phyloP scores from a whole-genome alignment of 2,329 filamentous ascomycete species.

The Colletotrichum theobromicola region DNA sequence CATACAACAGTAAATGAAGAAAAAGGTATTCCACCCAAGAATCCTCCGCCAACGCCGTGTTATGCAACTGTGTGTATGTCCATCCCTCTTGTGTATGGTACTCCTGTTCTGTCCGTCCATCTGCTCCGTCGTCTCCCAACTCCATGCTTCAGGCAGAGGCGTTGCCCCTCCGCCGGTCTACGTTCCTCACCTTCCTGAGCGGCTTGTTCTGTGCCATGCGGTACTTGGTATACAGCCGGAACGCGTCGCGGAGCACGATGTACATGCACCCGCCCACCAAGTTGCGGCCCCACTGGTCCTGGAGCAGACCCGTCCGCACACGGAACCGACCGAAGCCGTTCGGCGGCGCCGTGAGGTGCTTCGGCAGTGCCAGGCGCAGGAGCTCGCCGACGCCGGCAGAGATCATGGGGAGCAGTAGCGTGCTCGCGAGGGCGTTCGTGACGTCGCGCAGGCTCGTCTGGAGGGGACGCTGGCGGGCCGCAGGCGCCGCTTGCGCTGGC shows the following conservation, averaged over 20 bases:
- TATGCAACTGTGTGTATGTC: background rate
- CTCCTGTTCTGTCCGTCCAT: background rate
- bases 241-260: slow-evolving; percentile 77
- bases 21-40: background rate
- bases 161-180: slow-evolving; percentile 49
- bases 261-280: slow-evolving; percentile 88
- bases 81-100: background rate
- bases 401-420: slow-evolving; percentile 80
- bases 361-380: slow-evolving; percentile 71
- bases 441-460: slow-evolving; percentile 45
- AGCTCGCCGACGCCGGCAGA: slow-evolving; percentile 80
- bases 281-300: slow-evolving; percentile 87
- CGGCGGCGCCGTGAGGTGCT: slow-evolving; percentile 61
- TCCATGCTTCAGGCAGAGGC: background rate
- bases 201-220: slow-evolving; percentile 61
- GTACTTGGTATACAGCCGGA: slow-evolving; percentile 69
- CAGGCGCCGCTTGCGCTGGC: slow-evolving; percentile 21
- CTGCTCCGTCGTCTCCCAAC: background rate
- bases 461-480: slow-evolving; percentile 29
- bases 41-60: background rate
- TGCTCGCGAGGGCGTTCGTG: slow-evolving; percentile 55
- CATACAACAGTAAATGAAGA: background rate
- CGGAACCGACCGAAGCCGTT: slow-evolving; percentile 28
- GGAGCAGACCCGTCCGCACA: slow-evolving; percentile 69
- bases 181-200: slow-evolving; percentile 59